phyloP scores from a whole-genome alignment of 2,329 filamentous ascomycete genomes.

The Ilyonectria mors-panacis region DNA sequence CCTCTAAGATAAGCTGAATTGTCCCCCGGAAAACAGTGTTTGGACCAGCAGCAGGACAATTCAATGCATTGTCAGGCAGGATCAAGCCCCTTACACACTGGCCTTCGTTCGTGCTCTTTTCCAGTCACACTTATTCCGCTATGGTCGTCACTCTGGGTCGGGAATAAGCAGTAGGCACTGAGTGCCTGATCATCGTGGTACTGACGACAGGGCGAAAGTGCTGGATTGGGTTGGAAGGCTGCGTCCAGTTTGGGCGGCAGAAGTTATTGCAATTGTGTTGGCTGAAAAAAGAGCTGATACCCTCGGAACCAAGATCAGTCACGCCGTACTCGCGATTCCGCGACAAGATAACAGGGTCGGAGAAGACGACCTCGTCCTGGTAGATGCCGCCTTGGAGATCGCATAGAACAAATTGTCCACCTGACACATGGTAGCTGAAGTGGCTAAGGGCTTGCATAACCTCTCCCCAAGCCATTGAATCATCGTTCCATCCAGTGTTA shows the following conservation, averaged over 20 bases:
- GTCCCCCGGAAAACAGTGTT: too few species aligned
- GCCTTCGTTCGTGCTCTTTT: too few species aligned
- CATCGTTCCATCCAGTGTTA: constrained; percentile 57
- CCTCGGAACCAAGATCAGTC: constrained; percentile 56
- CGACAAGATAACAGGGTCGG: constrained; percentile 60
- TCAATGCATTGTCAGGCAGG: too few species aligned
- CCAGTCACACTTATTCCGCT: too few species aligned
- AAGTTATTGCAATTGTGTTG: constrained; percentile 53
- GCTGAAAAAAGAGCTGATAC: constrained; percentile 58
- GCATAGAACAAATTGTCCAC: constrained; percentile 56
- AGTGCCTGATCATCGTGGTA: constrained; percentile 31
- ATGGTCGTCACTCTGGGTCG: neutral
- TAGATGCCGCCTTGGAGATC: constrained; percentile 61
- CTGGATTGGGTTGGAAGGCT: constrained; percentile 14
- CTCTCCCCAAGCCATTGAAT: constrained; percentile 48
- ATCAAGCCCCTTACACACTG: too few species aligned
- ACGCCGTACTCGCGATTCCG: constrained; percentile 54
- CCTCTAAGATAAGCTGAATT: too few species aligned
- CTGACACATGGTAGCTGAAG: constrained; percentile 58
- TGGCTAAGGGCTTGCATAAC: constrained; percentile 61
- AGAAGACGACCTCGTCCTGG: constrained; percentile 52
- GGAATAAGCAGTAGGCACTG: constrained; percentile 11
- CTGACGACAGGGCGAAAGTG: constrained; percentile 13
- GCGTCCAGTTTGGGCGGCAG: constrained; percentile 45
- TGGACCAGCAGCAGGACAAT: too few species aligned